Evolutionary conservation across 805 yeast genomes (phyloP).

Genomic region (Peterozyma xylosa): DNA sequence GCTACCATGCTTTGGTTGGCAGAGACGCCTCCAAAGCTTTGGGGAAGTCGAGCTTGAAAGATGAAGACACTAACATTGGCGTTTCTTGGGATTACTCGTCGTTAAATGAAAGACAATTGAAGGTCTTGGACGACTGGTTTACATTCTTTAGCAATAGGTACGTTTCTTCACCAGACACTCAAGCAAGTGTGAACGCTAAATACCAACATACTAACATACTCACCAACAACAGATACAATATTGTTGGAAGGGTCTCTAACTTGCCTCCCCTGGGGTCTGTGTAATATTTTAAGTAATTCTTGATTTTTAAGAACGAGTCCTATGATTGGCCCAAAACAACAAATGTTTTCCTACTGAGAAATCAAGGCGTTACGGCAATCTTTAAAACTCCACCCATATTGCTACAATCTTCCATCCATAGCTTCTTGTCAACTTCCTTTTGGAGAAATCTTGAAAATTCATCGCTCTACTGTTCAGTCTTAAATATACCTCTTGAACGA

Average conservation of each 20-base stretch:
- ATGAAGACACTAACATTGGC: conserved; percentile 35
- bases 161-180: background rate
- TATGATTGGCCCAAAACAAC: too few species aligned
- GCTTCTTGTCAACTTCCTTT: too few species aligned
- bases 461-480: too few species aligned
- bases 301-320: too few species aligned
- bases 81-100: conserved; percentile 42
- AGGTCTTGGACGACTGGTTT: conserved; percentile 69
- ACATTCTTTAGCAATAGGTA: conserved; percentile 46
- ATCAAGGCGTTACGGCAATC: too few species aligned
- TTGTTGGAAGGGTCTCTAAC: conserved; percentile 30
- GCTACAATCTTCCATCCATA: too few species aligned
- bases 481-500: too few species aligned
- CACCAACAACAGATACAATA: conserved; percentile 25
- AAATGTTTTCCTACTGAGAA: too few species aligned
- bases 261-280: conserved; percentile 11
- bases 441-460: too few species aligned
- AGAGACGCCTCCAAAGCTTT: conserved; percentile 72
- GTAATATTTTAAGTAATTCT: too few species aligned
- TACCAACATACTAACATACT: background rate
- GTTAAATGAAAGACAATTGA: conserved; percentile 51
- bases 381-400: too few species aligned
- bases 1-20: conserved; percentile 68
- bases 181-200: conserved; percentile 11
- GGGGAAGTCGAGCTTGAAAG: conserved; percentile 58